Conservation (phyloP, 1,284 basidiomycete species). For the Meripilus lineatus region DNA sequence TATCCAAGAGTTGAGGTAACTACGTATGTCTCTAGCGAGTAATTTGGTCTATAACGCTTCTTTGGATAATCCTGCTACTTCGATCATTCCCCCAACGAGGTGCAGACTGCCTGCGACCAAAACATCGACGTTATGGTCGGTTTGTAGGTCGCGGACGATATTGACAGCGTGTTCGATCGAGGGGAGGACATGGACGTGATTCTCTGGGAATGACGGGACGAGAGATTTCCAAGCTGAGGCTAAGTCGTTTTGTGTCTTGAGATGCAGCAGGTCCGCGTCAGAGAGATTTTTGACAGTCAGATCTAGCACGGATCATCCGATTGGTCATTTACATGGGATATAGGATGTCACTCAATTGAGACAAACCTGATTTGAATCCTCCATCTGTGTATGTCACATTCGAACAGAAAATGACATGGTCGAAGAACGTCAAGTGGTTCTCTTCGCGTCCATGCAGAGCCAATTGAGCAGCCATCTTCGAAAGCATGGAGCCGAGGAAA, state of each 20-base stretch:
- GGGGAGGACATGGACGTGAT: conserved; percentile 72
- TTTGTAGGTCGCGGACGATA: conserved; percentile 45
- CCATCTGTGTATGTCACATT: conserved; percentile 94
- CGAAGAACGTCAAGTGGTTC: conserved; percentile 54
- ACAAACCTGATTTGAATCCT: conserved; percentile 82
- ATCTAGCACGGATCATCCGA: conserved; percentile 47
- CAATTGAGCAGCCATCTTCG: conserved; percentile 43
- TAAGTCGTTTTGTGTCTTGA: conserved; percentile 77
- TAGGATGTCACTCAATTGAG: neutral
- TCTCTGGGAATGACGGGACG: conserved; percentile 53
- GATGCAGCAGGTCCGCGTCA: conserved; percentile 55
- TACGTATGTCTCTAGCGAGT: too few relatives aligned
- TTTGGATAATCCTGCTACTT: conserved; percentile 75
- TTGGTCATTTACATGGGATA: conserved; percentile 10
- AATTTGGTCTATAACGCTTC: conserved; percentile 57
- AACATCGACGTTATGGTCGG: conserved; percentile 45
- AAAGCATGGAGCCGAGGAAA: conserved; percentile 65
- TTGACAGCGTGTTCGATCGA: conserved; percentile 88
- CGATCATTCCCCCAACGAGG: conserved; percentile 92
- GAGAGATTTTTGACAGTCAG: conserved; percentile 67
- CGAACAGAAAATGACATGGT: conserved; percentile 89
- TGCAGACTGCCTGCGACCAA: conserved; percentile 93
- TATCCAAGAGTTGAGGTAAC: too few relatives aligned
- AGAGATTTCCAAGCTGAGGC: conserved; percentile 70
- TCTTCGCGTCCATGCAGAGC: conserved; percentile 33